Base-by-base conservation (phyloP, 2,329 filamentous ascomycete species). In the Trichoderma gracile region DNA sequence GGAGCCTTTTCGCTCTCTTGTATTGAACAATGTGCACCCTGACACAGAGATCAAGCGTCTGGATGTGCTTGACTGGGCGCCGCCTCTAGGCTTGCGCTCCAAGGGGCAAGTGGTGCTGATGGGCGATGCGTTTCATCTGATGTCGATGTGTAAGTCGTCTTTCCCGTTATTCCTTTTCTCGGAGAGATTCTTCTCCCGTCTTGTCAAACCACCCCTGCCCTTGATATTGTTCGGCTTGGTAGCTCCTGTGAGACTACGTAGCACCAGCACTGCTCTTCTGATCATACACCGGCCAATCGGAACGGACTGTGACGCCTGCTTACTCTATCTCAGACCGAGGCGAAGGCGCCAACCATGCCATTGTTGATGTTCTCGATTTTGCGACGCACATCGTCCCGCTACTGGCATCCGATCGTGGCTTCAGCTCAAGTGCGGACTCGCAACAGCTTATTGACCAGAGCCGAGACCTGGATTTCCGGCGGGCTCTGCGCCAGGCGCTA, bases 301-400 rank as follows among this genome's bases (percentile, higher is more conserved):
- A 42, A 19, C 30, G 21, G 23, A 42, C 17, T 43, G 38, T n/a
- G 19, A 30, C 30, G 40, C 14, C 45, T 53, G 10, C 49, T 61
- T 42, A 25, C 27, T 62, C 21, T 43, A 47, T 47, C 21, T 19
- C 43, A 86, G 84, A 83, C 68, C 78, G 84, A 14, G 84, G 84
- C 3, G 84, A 86, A 71, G 84, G 82, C 1, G 83, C 82, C 6
- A 86, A 86, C 66, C 83, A 86, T 58, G 83, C 80, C 3, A 82
- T 86, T 42, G 71, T 80, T 7, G 84, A 86, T 68, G 80, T 82
- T 0, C 69, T 75, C 2, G 79, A 82, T 42, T 75, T 86, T 49
- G 74, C 77, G 0, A 74, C 77, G 10, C 69, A 70, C 5, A 68
- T 79, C 1, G 33, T 69, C 0, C 72, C 75, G 0, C 25, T 65